Percentiles rank a stretch among this genome's conserved stretches.
These are phyloP conservation scores for Sanghuangporus baumii DNA, from an alignment of 1,284 basidiomycete species.

Conservation along the genomic window DNA sequence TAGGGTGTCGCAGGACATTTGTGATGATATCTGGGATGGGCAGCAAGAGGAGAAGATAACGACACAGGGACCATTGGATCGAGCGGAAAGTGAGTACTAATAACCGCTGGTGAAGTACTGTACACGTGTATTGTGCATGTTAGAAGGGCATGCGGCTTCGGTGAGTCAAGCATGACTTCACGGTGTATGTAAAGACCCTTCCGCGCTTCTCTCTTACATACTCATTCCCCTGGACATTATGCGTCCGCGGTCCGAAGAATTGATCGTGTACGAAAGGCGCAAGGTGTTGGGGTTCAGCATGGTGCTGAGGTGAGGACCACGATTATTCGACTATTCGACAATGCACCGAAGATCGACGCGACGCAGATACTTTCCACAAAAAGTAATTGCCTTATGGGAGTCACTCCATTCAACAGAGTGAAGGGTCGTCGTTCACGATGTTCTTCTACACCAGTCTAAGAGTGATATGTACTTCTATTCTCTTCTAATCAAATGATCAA, in stretches of 20 bases:
- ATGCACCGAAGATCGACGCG: background rate
- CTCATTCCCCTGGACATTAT: background rate
- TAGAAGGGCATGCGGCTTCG: conserved; percentile 7
- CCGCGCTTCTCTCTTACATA: background rate
- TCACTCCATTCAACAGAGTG: too few species aligned
- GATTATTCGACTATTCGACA: too few species aligned
- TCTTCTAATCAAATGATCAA: background rate
- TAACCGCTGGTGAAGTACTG: background rate
- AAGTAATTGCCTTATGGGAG: background rate
- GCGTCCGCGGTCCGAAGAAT: background rate
- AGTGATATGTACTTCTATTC: background rate
- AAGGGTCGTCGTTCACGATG: too few species aligned
- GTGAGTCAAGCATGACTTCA: conserved; percentile 10
- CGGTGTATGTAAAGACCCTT: background rate
- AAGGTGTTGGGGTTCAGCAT: background rate
- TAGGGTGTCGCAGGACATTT: conserved; percentile 13
- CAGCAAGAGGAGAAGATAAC: conserved; percentile 2
- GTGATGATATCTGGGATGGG: background rate
- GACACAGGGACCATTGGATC: background rate
- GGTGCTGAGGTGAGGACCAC: background rate
- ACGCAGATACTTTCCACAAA: background rate
- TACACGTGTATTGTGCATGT: conserved; percentile 18
- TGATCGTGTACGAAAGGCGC: background rate
- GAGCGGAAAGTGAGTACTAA: background rate
- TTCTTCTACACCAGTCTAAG: too few species aligned